Conservation (phyloP, 2,329 filamentous ascomycete genomes). For the Ciborinia camelliae region DNA sequence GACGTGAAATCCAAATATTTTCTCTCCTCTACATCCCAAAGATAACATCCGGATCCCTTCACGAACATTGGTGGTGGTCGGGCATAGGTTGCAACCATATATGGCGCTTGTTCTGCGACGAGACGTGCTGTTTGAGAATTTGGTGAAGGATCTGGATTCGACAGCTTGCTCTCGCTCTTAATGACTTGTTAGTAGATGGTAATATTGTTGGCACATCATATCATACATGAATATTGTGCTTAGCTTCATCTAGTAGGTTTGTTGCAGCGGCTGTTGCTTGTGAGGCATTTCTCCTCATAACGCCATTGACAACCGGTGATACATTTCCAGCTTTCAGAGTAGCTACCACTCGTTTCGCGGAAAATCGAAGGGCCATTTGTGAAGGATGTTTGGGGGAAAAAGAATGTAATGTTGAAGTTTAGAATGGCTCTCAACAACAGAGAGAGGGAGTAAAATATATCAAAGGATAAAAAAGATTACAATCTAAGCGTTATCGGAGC, state of each 20-base stretch:
- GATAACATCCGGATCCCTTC: constrained; percentile 78
- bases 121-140: constrained; percentile 74
- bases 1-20: constrained; percentile 93
- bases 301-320: constrained; percentile 28
- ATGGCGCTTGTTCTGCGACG: constrained; percentile 72
- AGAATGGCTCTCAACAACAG: not conserved
- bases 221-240: constrained; percentile 40
- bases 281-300: constrained; percentile 34
- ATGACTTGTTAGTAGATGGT: constrained; percentile 18
- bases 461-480: constrained; percentile 10
- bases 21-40: constrained; percentile 87
- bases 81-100: constrained; percentile 94
- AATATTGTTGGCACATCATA: constrained; percentile 1
- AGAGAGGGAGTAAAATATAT: not conserved
- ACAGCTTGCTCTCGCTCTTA: constrained; percentile 42
- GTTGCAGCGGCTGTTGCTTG: constrained; percentile 39
- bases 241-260: constrained; percentile 39
- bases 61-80: constrained; percentile 88
- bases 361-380: constrained; percentile 35
- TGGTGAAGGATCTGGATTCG: constrained; percentile 68
- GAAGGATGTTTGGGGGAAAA: not conserved
- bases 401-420: not conserved
- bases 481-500: constrained; percentile 18
- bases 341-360: constrained; percentile 33
- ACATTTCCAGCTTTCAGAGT: constrained; percentile 31